Base-by-base conservation (phyloP, 495 filamentous ascomycete genomes). In the Aspergillus coremiiformis region DNA sequence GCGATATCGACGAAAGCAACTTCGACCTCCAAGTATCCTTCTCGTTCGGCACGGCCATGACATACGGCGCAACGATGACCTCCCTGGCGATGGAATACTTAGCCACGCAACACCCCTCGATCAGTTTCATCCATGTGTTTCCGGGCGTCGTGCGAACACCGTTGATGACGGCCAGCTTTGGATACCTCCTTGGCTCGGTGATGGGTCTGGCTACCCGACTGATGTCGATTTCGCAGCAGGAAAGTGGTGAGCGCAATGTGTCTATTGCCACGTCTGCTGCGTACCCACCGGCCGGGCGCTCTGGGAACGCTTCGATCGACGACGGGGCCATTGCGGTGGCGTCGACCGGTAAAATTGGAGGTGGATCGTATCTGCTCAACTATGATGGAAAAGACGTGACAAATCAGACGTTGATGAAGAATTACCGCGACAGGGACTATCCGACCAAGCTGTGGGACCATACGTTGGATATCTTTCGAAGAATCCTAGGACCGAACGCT, bases 41-140 rank as follows among this genome's bases (percentile, higher is more conserved):
- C 39, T 52, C 66, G 0, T 53, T 72, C 9, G 15, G 64, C 3
- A 54, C 51, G 0, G 44, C 55, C 3, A 71, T 64, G 12, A 76
- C 59, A 5, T 80, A 85, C 44, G 49, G 62, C 0, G 48, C 60
- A 8, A 68, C 77, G 14, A 66, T 84, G 50, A 72, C 72, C 45
- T 81, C 78, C 1, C 56, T 85, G 0, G 66, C 66, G 0, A 56
- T 84, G 12, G 79, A 82, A 35, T 58, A 59, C 1, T 20, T 82
- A 0, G 75, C 81, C 1, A 39, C 62, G 42, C 35, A 62, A 51
- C 69, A 77, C 5, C 79, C 81, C 0, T 63, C 74, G n/a, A 70
- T 85, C 11, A 64, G 63, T 22, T 85, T 85, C 60, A 60, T 85
- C 1, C 80, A 85, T 53, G 61, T 68, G 26, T 80, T 66, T 49